Evolutionary conservation across 371 early-diverging fungal species (phyloP).

Genomic region (Fennellomyces sp.): DNA sequence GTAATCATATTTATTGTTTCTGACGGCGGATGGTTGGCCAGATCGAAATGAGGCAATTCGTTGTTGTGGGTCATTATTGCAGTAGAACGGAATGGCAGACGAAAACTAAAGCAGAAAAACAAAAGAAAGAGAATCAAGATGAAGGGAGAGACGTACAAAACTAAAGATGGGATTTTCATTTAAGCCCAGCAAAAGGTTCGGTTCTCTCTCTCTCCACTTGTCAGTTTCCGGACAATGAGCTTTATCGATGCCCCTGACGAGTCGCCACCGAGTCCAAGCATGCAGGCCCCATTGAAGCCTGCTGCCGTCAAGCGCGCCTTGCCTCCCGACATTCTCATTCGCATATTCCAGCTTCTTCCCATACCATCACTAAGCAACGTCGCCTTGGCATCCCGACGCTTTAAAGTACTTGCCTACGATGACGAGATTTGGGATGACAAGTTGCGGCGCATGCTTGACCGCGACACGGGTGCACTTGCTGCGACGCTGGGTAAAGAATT

Average conservation of each 20-base stretch:
- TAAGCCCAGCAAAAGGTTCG: background rate
- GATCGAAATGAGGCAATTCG: slow-evolving; percentile 29
- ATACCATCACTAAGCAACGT: slow-evolving; percentile 49
- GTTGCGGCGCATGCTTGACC: slow-evolving; percentile 38
- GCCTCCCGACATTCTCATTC: slow-evolving; percentile 54
- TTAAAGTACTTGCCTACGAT: slow-evolving; percentile 66
- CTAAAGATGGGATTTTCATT: background rate
- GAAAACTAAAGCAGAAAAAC: background rate
- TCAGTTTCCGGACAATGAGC: slow-evolving; percentile 1
- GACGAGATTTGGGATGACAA: slow-evolving; percentile 69
- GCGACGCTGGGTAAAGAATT: slow-evolving; percentile 10
- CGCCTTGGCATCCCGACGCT: slow-evolving; percentile 59
- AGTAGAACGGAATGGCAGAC: background rate
- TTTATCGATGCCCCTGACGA: slow-evolving; percentile 9
- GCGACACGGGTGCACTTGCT: slow-evolving; percentile 36
- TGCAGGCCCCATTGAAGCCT: slow-evolving; percentile 17
- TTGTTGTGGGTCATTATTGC: slow-evolving; percentile 16
- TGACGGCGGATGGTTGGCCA: slow-evolving; percentile 39
- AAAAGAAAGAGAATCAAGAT: background rate
- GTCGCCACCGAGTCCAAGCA: background rate
- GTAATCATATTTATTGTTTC: slow-evolving; percentile 51
- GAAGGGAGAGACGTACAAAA: background rate
- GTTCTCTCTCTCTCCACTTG: background rate
- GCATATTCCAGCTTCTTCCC: slow-evolving; percentile 54
- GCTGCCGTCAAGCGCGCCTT: slow-evolving; percentile 11